Percentiles rank a stretch among this genome's conserved stretches.
These are phyloP conservation scores for Pythium monospermum DNA, from an alignment of 352 stramenopile genomes.

Conservation along the genomic window DNA sequence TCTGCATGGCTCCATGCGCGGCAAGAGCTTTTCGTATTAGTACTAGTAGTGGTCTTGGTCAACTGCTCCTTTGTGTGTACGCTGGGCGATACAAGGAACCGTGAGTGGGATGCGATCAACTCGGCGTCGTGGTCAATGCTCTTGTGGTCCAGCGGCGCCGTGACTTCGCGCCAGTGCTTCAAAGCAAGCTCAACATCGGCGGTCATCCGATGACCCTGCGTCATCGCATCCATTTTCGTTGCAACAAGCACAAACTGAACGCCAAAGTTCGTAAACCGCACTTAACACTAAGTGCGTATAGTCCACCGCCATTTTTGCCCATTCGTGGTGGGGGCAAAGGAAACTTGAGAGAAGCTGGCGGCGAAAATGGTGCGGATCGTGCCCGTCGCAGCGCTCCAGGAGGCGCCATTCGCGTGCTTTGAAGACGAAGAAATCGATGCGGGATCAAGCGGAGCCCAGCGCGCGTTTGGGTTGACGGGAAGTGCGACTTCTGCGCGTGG, in stretches of 20 bases:
- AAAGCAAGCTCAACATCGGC: conserved; percentile 16
- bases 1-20: conserved; percentile 42
- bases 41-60: background rate
- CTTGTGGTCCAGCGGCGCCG: conserved; percentile 13
- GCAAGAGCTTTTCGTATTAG: conserved; percentile 10
- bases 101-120: background rate
- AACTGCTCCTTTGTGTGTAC: background rate
- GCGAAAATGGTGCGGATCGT: background rate
- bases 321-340: conserved; percentile 12
- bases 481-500: background rate
- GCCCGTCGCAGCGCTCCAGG: conserved; percentile 43
- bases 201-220: too few species aligned
- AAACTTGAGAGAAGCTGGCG: background rate
- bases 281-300: conserved; percentile 13
- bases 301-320: background rate
- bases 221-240: conserved; percentile 3
- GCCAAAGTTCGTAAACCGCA: too few species aligned
- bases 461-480: background rate
- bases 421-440: conserved; percentile 44
- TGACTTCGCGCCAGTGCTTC: conserved; percentile 21
- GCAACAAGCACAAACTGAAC: too few species aligned
- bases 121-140: conserved; percentile 4
- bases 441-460: background rate
- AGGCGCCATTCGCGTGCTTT: conserved; percentile 69
- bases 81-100: background rate